Evolutionary conservation across 257 asterid genomes (phyloP).

Genomic region (Misopates orontium): DNA sequence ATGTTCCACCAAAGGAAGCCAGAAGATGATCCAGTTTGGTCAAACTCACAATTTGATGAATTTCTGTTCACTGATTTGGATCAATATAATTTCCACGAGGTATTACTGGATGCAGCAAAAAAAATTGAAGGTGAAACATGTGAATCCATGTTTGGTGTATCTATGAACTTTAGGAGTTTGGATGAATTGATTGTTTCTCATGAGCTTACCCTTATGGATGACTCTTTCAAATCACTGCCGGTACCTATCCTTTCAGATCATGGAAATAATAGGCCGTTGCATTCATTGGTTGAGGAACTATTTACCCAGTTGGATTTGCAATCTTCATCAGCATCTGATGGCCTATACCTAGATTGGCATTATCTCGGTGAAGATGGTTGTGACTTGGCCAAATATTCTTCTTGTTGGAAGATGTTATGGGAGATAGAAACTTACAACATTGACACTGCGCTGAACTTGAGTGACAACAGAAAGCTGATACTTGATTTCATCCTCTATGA

Average conservation of each 20-base stretch:
- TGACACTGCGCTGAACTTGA: slow-evolving; percentile 39
- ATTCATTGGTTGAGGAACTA: slow-evolving; percentile 47
- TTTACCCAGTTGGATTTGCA: slow-evolving; percentile 56
- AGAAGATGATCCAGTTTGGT: slow-evolving; percentile 34
- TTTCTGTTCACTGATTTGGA: slow-evolving; percentile 54
- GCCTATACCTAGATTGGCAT: slow-evolving; percentile 89
- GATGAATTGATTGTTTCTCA: slow-evolving; percentile 65
- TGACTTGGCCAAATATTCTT: slow-evolving; percentile 39
- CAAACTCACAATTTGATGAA: slow-evolving; percentile 53
- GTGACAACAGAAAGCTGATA: slow-evolving; percentile 44
- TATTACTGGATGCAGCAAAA: slow-evolving; percentile 44
- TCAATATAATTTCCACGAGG: slow-evolving; percentile 43
- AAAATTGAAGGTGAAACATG: slow-evolving; percentile 50
- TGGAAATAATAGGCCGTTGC: slow-evolving; percentile 43
- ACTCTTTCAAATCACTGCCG: slow-evolving; percentile 77
- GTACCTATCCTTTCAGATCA: slow-evolving; percentile 62
- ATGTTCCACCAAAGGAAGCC: slow-evolving; percentile 29
- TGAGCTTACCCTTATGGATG: slow-evolving; percentile 80
- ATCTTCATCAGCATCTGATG: slow-evolving; percentile 68
- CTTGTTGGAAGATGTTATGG: slow-evolving; percentile 46
- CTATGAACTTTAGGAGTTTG: slow-evolving; percentile 61
- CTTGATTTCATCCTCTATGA: slow-evolving; percentile 64
- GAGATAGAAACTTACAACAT: slow-evolving; percentile 51
- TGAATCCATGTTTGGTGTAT: slow-evolving; percentile 62
- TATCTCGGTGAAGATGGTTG: slow-evolving; percentile 60